phyloP scores from a whole-genome alignment of 768 basidiomycete species.

The Trametes cingulata region DNA sequence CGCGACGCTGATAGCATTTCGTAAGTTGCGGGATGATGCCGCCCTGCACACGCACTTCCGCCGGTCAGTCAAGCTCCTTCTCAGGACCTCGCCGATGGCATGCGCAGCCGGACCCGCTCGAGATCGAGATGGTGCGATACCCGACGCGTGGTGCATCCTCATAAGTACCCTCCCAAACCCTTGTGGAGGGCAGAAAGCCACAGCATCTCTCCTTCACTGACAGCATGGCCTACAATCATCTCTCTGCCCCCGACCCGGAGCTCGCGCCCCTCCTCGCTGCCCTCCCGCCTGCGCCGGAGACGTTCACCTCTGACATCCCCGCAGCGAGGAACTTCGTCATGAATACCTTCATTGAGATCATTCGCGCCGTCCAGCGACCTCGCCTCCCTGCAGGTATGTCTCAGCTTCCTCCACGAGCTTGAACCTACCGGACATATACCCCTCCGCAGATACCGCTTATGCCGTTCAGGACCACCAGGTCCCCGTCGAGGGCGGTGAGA shows the following conservation, averaged over 20 bases:
- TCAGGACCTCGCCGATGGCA: too few relatives aligned
- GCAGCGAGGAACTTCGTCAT: not conserved
- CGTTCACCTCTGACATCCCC: not conserved
- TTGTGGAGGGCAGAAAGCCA: too few relatives aligned
- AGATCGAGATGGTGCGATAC: too few relatives aligned
- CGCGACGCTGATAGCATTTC: too few relatives aligned
- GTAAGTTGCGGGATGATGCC: too few relatives aligned
- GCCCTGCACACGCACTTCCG: too few relatives aligned
- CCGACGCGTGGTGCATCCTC: too few relatives aligned
- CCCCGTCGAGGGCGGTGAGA: not conserved
- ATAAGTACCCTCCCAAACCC: too few relatives aligned
- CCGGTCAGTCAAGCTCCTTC: too few relatives aligned
- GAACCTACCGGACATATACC: too few relatives aligned
- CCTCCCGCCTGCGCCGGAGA: not conserved
- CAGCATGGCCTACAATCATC: not conserved
- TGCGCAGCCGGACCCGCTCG: too few relatives aligned
- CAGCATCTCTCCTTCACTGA: too few relatives aligned
- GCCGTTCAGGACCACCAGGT: not conserved
- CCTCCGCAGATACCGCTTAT: not conserved
- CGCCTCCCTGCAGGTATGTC: not conserved
- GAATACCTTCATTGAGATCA: not conserved
- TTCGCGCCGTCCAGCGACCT: not conserved
- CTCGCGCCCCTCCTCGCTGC: not conserved
- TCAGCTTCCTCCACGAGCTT: not conserved
- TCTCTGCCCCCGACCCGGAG: not conserved